Evolutionary conservation across 805 yeast species (phyloP), one percentile per base, ranked within the genome.

Genomic region (Candida schatavii): DNA sequence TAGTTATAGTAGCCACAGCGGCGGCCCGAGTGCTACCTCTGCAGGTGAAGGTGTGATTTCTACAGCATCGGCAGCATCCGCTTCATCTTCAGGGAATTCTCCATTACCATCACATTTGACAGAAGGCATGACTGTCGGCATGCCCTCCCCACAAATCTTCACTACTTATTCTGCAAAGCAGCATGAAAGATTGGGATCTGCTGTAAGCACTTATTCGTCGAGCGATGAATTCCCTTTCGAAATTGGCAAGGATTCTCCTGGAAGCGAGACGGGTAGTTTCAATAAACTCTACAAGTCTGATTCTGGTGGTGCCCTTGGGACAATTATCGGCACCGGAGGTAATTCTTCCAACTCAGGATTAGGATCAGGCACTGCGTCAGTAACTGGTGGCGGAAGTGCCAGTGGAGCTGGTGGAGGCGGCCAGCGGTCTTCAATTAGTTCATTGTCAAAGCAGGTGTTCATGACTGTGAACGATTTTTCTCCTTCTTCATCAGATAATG

Each of bases 401-500:
- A 15, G 21, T 5, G 27, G 17, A 14, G 26, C 4, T 7, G 20
- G 11, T 14, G 31, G 32, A 4, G 13, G 14, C 4, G 39, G 23
- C 10, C 59, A 59, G 29, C 43, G 61, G 28, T 42, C 56, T 2
- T 54, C 62, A 1, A 49, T 49, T 11, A 50, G 50, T 25, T 63
- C 70, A 4, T 50, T 66, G 13, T 49, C 62, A 3, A 56, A 53
- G 40, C 61, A 55, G 40, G 48, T 55, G 10, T 42, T 56, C 18
- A 45, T 39, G 55, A 27, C 43, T 31, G 35, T 62, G 39, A 50
- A 61, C 25, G 70, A 67, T 31, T 57, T 61, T 40, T 72, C 80
- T 2, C 75, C 80, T 0, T 75, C 85, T 0, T 76, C 80, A 10
- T 83, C 90, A 0, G 90, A 84, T 51, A 80, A 75, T 9, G 91